Evolutionary conservation across 371 early-diverging fungal genomes (phyloP), one percentile per base, ranked within the genome.

Genomic region (Rhizopus delemar): DNA sequence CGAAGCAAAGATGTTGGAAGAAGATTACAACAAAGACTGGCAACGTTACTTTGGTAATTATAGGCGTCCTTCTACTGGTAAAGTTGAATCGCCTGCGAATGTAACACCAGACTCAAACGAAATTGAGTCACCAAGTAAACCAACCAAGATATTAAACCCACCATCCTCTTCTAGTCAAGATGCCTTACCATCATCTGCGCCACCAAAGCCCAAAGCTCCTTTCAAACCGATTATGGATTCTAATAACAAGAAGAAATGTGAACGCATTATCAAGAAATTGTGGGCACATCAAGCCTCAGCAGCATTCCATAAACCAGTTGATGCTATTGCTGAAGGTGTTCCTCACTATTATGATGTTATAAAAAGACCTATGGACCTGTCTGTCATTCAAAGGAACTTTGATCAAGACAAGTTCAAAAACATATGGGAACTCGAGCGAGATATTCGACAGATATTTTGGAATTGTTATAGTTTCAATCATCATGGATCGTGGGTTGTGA

Each of bases 361-460:
- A 66, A 95, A 91, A 50, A 60, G 87, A 50, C 99, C 99, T 4
- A 99, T 99, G 99, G 99, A 99, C 65, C 56, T 98, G 33, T 80
- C 85, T 15, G 93, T 98, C 0, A 87, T 99, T 38, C 83, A 85
- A 53, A 78, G 76, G 35, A 93, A 90, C 41, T 67, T 98, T 5
- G 92, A 93, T 8, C 36, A 59, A 1, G 69, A 65, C 38, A 50
- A 61, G 45, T 89, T 88, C 46, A 15, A 69, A 1, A 69, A 63
- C 0, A 64, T 84, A 8, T 72, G 78, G 53, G 74, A 76, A 1
- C 82, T 88, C 60, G 83, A 83, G 41, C 70, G 68, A 0, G 89
- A 88, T 60, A 69, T 89, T 2, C 72, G 80, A 32, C 78, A 87
- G 38, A 83, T 95, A 48, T 80, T 98, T 46, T 74, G 75, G 70